Evolutionary conservation across 768 basidiomycete species (phyloP).

Genomic region (Trichaptum fuscoviolaceum): DNA sequence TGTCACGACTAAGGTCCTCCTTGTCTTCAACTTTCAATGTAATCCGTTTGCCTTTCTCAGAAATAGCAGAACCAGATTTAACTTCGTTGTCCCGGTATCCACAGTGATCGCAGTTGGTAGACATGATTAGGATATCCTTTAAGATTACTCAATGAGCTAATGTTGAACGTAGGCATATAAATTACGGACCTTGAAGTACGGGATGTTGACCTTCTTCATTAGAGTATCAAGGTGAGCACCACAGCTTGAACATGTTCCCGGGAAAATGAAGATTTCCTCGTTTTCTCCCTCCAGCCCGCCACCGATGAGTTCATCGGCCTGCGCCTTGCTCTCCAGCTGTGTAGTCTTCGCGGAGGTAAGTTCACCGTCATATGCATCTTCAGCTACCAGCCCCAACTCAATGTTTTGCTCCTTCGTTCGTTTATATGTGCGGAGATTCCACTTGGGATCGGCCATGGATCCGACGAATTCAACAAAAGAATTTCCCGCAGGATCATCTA

Average conservation of each 20-base stretch:
- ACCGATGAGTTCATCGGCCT: constrained; percentile 15
- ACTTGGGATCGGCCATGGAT: constrained; percentile 86
- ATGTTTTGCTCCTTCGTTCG: constrained; percentile 80
- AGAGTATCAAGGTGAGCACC: constrained; percentile 75
- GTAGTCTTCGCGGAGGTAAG: constrained; percentile 4
- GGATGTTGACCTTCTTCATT: constrained; percentile 96
- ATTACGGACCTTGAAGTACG: constrained; percentile 84
- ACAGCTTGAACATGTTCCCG: constrained; percentile 85
- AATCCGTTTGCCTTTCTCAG: constrained; percentile 80
- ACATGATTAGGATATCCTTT: constrained; percentile 96
- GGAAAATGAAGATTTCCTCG: constrained; percentile 89
- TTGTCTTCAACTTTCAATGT: constrained; percentile 85
- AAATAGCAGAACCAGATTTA: constrained; percentile 89
- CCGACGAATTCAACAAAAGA: constrained; percentile 93
- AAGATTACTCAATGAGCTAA: not conserved
- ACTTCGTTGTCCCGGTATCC: constrained; percentile 98
- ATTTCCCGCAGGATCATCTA: constrained; percentile 94
- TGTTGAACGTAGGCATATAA: not conserved
- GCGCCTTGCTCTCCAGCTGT: constrained; percentile 2
- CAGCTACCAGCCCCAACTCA: constrained; percentile 63
- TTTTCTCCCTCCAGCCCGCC: constrained; percentile 39
- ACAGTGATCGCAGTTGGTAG: constrained; percentile 91
- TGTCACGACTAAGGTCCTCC: constrained; percentile 89
- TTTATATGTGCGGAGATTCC: constrained; percentile 80
- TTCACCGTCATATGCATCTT: constrained; percentile 29